phyloP scores from a whole-genome alignment of 768 basidiomycete species.

The Tulasnella calospora region DNA sequence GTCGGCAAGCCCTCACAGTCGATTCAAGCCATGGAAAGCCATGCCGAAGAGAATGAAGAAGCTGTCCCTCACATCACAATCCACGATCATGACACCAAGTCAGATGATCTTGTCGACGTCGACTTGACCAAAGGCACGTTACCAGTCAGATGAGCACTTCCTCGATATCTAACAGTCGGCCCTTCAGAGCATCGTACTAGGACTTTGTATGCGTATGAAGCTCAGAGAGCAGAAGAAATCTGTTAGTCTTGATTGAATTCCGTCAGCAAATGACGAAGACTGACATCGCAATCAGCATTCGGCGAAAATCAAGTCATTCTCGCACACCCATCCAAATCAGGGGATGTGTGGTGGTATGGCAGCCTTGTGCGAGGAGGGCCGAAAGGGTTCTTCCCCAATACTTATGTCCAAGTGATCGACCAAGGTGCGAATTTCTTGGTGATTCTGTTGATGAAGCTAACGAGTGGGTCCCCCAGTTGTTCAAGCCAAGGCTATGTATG shows the following conservation, averaged over 20 bases:
- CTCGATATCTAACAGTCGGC: background rate
- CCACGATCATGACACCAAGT: conserved; percentile 27
- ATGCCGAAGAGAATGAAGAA: conserved; percentile 46
- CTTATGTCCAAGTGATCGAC: conserved; percentile 72
- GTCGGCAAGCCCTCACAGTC: conserved; percentile 20
- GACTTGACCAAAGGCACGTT: conserved; percentile 56
- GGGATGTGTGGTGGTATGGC: conserved; percentile 93
- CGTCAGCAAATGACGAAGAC: background rate
- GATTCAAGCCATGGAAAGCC: conserved; percentile 49
- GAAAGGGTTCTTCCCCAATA: conserved; percentile 84
- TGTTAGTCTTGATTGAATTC: conserved; percentile 46
- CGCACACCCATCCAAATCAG: conserved; percentile 81
- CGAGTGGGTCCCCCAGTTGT: conserved; percentile 37
- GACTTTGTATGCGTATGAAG: conserved; percentile 78
- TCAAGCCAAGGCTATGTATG: conserved; percentile 73
- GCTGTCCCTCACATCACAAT: background rate
- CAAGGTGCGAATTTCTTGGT: conserved; percentile 48
- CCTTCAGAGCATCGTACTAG: conserved; percentile 64
- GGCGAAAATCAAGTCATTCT: conserved; percentile 68
- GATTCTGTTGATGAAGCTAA: background rate
- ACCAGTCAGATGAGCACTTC: background rate
- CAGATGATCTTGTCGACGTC: conserved; percentile 64
- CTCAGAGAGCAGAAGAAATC: conserved; percentile 82
- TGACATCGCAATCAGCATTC: conserved; percentile 52
- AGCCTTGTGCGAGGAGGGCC: conserved; percentile 57